A percentile compares a stretch with the other conserved stretches of the same genome.
These are phyloP conservation scores for Kregervanrija delftensis DNA, from an alignment of 805 yeast species.

Conservation along the genomic window DNA sequence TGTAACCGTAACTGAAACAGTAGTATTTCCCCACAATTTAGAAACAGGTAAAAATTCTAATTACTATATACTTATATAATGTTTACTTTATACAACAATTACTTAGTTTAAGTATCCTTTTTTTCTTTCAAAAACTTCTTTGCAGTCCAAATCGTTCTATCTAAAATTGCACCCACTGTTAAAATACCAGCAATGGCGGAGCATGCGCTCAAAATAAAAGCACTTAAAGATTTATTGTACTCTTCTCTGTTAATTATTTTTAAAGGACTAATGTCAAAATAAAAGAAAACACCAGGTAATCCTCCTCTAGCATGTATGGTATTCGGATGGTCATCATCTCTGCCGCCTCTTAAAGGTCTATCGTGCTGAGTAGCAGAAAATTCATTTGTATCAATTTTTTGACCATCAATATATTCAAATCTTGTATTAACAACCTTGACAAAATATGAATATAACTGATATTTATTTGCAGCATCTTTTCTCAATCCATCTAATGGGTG, in stretches of 20 bases:
- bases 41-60: no score
- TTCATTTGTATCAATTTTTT: conserved; percentile 71
- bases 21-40: no score
- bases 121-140: conserved; percentile 67
- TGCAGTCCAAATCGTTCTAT: conserved; percentile 84
- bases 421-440: conserved; percentile 88
- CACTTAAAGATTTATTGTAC: conserved; percentile 70
- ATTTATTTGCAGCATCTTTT: conserved; percentile 39
- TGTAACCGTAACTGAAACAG: no score
- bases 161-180: conserved; percentile 86
- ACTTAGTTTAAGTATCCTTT: conserved; percentile 36
- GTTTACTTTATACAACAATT: no score
- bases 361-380: conserved; percentile 85
- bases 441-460: conserved; percentile 67
- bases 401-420: conserved; percentile 58
- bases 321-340: conserved; percentile 86
- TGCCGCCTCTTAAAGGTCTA: conserved; percentile 79
- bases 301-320: conserved; percentile 82
- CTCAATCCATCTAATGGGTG: conserved; percentile 62
- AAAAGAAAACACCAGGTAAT: conserved; percentile 79
- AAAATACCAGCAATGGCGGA: conserved; percentile 91
- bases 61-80: no score
- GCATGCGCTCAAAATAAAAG: conserved; percentile 73
- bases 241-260: conserved; percentile 82
- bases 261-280: conserved; percentile 89